phyloP scores from a whole-genome alignment of 176 grass and related monocot genomes.

The Aegilops sharonensis region DNA sequence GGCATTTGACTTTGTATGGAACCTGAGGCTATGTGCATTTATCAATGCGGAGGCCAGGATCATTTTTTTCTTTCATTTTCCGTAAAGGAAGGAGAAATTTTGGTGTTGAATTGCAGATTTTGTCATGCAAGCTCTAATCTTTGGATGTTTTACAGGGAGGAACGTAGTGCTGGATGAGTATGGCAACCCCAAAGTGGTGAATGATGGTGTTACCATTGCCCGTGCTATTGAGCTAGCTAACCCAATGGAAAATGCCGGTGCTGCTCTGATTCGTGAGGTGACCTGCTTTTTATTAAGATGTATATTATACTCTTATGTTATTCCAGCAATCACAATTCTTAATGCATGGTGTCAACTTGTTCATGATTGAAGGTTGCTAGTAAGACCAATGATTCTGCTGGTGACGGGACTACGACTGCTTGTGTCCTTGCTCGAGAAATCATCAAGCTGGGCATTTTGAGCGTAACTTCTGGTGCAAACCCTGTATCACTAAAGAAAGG shows the following conservation, averaged over 20 bases:
- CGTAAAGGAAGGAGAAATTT: background rate
- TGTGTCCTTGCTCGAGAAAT: slow-evolving; percentile 86
- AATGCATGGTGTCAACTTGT: background rate
- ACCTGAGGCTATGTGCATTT: too few relatives aligned
- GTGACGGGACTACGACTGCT: slow-evolving; percentile 90
- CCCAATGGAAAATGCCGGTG: slow-evolving; percentile 79
- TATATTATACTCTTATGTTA: background rate
- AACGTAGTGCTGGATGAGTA: slow-evolving; percentile 76
- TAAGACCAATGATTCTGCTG: slow-evolving; percentile 93
- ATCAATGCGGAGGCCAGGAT: background rate
- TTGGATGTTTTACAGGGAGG: slow-evolving; percentile 44
- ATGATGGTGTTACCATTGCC: slow-evolving; percentile 77
- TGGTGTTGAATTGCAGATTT: background rate
- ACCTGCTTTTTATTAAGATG: background rate
- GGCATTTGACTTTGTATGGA: too few relatives aligned
- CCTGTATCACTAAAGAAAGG: slow-evolving; percentile 89
- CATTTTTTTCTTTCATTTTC: background rate
- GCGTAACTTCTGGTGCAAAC: slow-evolving; percentile 86
- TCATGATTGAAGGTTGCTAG: slow-evolving; percentile 69
- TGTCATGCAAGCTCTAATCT: slow-evolving; percentile 7
- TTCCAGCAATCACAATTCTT: background rate
- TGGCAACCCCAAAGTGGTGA: slow-evolving; percentile 61
- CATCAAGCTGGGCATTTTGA: slow-evolving; percentile 81
- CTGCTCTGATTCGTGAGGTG: slow-evolving; percentile 68
- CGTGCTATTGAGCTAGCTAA: slow-evolving; percentile 68